Evolutionary conservation across 2,329 filamentous ascomycete genomes (phyloP).

Genomic region (Epicoccum nigrum): DNA sequence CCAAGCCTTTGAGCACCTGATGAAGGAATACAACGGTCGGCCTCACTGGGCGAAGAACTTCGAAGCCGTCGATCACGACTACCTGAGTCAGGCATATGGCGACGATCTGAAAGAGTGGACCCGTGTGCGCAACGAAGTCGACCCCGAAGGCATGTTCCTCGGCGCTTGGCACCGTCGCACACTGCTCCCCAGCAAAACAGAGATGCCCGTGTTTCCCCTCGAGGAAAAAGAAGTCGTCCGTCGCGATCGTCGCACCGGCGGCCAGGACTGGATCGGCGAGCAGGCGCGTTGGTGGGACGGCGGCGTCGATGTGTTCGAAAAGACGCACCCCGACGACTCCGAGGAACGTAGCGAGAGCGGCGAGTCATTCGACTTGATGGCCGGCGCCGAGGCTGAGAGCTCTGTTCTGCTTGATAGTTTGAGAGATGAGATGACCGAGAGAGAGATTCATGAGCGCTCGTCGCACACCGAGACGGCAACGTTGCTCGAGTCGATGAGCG

Average conservation of each 20-base stretch:
- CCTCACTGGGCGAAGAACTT: constrained; percentile 98
- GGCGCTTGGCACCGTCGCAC: constrained; percentile 83
- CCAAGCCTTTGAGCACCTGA: constrained; percentile 87
- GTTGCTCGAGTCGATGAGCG: constrained; percentile 6
- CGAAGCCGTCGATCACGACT: constrained; percentile 59
- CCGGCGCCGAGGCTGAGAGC: constrained; percentile 52
- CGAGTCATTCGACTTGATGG: constrained; percentile 54
- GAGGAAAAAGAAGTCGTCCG: constrained; percentile 53
- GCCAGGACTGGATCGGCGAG: constrained; percentile 49
- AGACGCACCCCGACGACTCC: constrained; percentile 36
- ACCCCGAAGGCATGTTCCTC: constrained; percentile 85
- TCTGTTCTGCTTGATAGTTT: constrained; percentile 41
- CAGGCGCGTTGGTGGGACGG: constrained; percentile 46
- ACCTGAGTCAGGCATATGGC: constrained; percentile 73
- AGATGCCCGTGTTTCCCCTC: constrained; percentile 41
- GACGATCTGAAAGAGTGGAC: constrained; percentile 70
- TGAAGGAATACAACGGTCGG: constrained; percentile 80
- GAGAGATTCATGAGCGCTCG: not conserved
- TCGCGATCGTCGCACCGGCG: constrained; percentile 37
- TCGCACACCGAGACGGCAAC: constrained; percentile 3
- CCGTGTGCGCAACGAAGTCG: constrained; percentile 69
- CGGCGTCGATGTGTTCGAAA: constrained; percentile 40
- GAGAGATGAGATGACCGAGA: constrained; percentile 26
- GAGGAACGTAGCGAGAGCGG: constrained; percentile 39
- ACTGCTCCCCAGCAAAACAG: constrained; percentile 39